Evolutionary conservation across 2,329 filamentous ascomycete genomes (phyloP), one percentile per base, ranked within the genome.

Genomic region (Fragosphaeria purpurea): DNA sequence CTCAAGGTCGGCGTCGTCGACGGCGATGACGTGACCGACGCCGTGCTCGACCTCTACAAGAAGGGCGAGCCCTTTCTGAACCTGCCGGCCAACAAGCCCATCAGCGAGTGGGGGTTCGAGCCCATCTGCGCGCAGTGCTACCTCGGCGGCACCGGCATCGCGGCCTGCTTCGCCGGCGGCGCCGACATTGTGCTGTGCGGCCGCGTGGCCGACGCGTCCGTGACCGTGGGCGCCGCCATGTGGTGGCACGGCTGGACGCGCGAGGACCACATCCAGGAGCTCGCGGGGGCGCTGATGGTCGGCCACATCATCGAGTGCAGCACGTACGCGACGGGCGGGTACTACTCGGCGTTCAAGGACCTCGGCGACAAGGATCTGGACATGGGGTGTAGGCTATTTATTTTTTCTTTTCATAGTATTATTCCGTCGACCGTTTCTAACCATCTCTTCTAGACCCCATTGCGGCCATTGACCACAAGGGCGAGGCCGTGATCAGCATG

Each of bases 241-340:
- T 80, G 69, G 63, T 80, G 75, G 70, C 69, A 80, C 47, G 62
- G 65, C 1, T 81, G 76, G 77, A 54, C 54, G 1, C 66, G 71
- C 12, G 67, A 64, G 0, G 66, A 72, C 22, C 74, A 70, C 30
- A 69, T 79, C 50, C 22, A 6, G 8, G 56, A 65, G 22, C 63
- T 80, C 4, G 76, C 76, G 0, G 71, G 71, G 0, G 64, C 73
- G 0, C 58, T 79, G 0, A 61, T 79, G 5, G 72, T 73, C 1
- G 75, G 72, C 1, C 74, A 79, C 59, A 58, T 77, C 5, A 76
- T 77, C 39, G 75, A 79, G 57, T 78, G 75, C 55, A 70, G 68
- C 1, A 66, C 71, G 0, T 80, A 80, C 50, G 73, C 73, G 4
- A 75, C 73, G 0, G 76, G 76, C 0, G 72, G 65, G 0, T 79